Evolutionary conservation across 768 basidiomycete species (phyloP), one percentile per base, ranked within the genome.

Genomic region (Pleurotus salmoneostramineus): DNA sequence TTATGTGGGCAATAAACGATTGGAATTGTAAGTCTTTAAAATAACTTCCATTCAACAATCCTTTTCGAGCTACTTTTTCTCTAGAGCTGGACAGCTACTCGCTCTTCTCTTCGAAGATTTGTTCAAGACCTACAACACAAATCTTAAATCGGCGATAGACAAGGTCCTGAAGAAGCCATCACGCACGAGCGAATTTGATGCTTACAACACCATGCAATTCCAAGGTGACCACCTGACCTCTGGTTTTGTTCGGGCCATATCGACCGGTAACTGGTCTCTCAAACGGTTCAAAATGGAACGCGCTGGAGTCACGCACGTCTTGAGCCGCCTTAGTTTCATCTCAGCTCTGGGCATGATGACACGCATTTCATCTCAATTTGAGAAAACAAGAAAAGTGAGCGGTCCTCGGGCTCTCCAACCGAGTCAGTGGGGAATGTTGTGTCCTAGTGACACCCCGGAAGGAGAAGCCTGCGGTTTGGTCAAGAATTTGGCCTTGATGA

Each of bases 261-360:
- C 95, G 6, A 99, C 97, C 0, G 97, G 97, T 7, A 99, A 99
- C 68, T 99, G 97, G 97, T 94, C 93, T 7, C 77, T 99, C 50
- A 98, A 98, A 72, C 91, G 97, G 52, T 98, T 99, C 83, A 96
- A 95, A 77, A 98, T 98, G 91, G 96, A 98, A 69, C 86, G 97
- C 35, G 97, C 97, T 0, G 97, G 97, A 34, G 94, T 99, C 47
- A 99, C 97, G 0, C 97, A 99, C 68, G 97, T 99, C 62, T 84
- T 99, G 27, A 94, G 91, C 66, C 87, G 97, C 43, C 76, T 99
- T 51, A 92, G 89, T 67, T 99, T 96, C 79, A 97, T 99, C 70
- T 91, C 93, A 57, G 97, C 97, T 0, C 80, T 99, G 12, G 97
- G 97, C 12, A 99, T 98, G 97, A 99, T 99, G 97, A 99, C 97